These are phyloP conservation scores for Chalaropsis thielavioides DNA, from an alignment of 2,329 filamentous ascomycete genomes.

Conservation along the genomic window DNA sequence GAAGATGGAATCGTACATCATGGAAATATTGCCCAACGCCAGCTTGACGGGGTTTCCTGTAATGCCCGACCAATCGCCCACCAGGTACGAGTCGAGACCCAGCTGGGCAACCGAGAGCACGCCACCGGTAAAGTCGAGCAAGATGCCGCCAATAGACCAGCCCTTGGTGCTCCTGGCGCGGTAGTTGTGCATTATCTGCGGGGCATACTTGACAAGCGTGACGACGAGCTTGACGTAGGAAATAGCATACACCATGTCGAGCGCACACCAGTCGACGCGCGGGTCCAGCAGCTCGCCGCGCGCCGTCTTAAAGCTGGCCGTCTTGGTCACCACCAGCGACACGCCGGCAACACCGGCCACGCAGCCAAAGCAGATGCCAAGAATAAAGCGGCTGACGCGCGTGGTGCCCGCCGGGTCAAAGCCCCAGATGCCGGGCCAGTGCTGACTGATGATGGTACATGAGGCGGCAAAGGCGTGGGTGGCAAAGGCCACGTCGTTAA, in stretches of 20 bases:
- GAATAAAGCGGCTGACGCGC: slow-evolving; percentile 45
- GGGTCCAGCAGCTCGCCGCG: slow-evolving; percentile 22
- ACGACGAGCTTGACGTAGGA: slow-evolving; percentile 82
- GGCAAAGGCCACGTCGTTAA: slow-evolving; percentile 85
- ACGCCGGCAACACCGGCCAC: slow-evolving; percentile 43
- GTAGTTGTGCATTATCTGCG: slow-evolving; percentile 72
- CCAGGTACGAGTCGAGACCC: slow-evolving; percentile 67
- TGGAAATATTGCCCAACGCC: slow-evolving; percentile 67
- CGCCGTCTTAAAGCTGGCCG: slow-evolving; percentile 21
- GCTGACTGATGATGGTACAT: slow-evolving; percentile 60
- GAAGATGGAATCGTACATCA: slow-evolving; percentile 77
- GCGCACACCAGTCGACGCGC: slow-evolving; percentile 40
- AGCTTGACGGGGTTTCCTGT: slow-evolving; percentile 89
- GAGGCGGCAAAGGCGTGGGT: slow-evolving; percentile 64
- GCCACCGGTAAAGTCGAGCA: slow-evolving; percentile 72
- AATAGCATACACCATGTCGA: slow-evolving; percentile 52
- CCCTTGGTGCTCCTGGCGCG: slow-evolving; percentile 71
- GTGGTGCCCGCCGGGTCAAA: slow-evolving; percentile 47
- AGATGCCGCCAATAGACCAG: slow-evolving; percentile 74
- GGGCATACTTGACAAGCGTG: slow-evolving; percentile 84
- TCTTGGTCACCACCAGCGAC: slow-evolving; percentile 32
- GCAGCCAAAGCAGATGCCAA: slow-evolving; percentile 56
- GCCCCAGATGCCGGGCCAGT: slow-evolving; percentile 63
- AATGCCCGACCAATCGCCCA: slow-evolving; percentile 78
- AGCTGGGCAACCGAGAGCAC: slow-evolving; percentile 70